phyloP scores from a whole-genome alignment of 2,329 filamentous ascomycete species.

The Clonostachys chloroleuca region DNA sequence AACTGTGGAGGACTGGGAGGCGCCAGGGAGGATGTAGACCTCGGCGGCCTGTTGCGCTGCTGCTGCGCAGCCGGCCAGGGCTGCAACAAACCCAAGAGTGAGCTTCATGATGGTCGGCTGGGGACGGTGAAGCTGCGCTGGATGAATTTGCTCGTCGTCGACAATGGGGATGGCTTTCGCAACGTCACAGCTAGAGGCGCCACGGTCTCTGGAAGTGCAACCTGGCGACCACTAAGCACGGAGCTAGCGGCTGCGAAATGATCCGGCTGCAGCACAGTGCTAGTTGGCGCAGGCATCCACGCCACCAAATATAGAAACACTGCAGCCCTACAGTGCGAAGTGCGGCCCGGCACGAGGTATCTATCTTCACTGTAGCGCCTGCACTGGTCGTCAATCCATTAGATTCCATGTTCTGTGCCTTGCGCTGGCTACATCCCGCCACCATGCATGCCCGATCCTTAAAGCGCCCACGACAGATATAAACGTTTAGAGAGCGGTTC shows the following conservation, averaged over 20 bases:
- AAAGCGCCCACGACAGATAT: no score
- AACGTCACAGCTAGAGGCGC: conserved; percentile 2
- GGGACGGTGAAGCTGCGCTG: conserved; percentile 21
- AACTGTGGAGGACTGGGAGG: conserved; percentile 19
- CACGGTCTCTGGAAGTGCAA: no score
- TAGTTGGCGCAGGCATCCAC: background rate
- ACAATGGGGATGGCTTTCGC: background rate
- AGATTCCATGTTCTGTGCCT: background rate
- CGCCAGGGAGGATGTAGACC: conserved; percentile 43
- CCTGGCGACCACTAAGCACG: background rate
- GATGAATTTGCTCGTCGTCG: conserved; percentile 7
- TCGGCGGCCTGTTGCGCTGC: conserved; percentile 37
- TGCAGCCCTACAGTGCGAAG: background rate
- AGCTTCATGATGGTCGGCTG: conserved; percentile 35
- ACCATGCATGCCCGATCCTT: background rate
- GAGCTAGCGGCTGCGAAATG: background rate
- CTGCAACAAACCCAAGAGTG: conserved; percentile 29
- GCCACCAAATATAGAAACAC: background rate
- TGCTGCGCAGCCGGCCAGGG: conserved; percentile 28
- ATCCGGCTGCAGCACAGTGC: conserved; percentile 1
- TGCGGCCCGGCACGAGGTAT: no score
- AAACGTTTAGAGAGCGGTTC: no score
- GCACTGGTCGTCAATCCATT: no score
- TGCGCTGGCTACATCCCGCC: background rate
- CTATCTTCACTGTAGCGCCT: no score